These are phyloP conservation scores for Neurospora hispaniola DNA, from an alignment of 495 filamentous ascomycete species.

Conservation along the genomic window DNA sequence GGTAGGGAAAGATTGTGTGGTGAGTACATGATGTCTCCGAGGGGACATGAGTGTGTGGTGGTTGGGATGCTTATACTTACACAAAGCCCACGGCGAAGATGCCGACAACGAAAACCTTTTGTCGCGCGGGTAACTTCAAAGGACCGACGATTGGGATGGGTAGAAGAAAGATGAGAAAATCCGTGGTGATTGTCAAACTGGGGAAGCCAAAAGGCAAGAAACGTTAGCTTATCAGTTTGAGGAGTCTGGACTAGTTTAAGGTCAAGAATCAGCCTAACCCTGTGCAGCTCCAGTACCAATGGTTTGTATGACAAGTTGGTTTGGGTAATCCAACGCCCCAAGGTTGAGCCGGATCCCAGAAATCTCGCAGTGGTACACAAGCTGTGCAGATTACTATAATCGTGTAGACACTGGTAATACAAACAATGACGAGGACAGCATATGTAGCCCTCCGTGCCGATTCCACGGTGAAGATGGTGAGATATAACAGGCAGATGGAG, in stretches of 20 bases:
- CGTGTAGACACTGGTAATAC: conserved; percentile 6
- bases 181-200: conserved; percentile 36
- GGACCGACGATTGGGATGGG: conserved; percentile 27
- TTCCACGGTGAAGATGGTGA: conserved; percentile 19
- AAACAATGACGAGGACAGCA: conserved; percentile 10
- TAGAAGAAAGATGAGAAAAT: conserved; percentile 33
- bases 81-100: conserved; percentile 31
- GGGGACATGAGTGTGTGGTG: background rate
- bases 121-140: conserved; percentile 23
- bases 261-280: conserved; percentile 4
- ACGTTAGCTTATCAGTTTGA: background rate
- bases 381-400: conserved; percentile 6
- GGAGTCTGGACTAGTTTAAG: background rate
- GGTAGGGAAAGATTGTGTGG: background rate
- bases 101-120: conserved; percentile 25
- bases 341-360: conserved; percentile 16
- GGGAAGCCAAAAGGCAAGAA: background rate
- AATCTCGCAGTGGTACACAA: conserved; percentile 20
- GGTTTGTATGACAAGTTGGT: background rate
- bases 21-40: background rate
- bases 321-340: conserved; percentile 1
- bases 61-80: conserved; percentile 13
- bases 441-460: conserved; percentile 12
- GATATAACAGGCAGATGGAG: conserved; percentile 20
- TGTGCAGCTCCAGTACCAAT: conserved; percentile 15